phyloP scores from a whole-genome alignment of 345 rosid genomes.

The Acer saccharum region DNA sequence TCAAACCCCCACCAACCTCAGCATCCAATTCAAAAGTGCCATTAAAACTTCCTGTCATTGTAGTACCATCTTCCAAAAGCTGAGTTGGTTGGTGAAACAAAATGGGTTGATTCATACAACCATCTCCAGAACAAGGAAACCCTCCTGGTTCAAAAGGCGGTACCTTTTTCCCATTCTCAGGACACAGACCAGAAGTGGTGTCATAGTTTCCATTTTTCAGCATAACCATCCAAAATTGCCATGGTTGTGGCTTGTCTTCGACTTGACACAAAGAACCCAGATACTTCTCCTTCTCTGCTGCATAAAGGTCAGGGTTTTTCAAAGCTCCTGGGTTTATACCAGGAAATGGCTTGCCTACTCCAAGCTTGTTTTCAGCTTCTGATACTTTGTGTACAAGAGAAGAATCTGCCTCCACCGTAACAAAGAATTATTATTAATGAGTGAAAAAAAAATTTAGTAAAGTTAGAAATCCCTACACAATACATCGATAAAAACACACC shows the following conservation, averaged over 20 bases:
- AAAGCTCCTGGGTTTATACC: conserved; percentile 35
- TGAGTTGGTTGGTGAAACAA: conserved; percentile 56
- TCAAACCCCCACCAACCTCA: conserved; percentile 16
- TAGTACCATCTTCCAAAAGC: conserved; percentile 48
- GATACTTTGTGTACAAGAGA: conserved; percentile 62
- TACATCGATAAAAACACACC: neutral
- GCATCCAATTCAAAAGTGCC: conserved; percentile 72
- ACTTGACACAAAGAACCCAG: conserved; percentile 73
- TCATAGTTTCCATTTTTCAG: conserved; percentile 89
- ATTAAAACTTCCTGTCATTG: conserved; percentile 73
- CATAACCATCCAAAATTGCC: conserved; percentile 96
- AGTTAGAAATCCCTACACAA: neutral
- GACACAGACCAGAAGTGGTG: conserved; percentile 61
- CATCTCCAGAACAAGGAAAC: conserved; percentile 77
- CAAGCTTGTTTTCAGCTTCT: conserved; percentile 62
- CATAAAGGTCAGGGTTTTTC: conserved; percentile 58
- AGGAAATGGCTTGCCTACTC: conserved; percentile 42
- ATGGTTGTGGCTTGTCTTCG: conserved; percentile 57
- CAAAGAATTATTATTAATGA: too few species aligned
- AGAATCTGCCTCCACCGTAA: conserved; percentile 24
- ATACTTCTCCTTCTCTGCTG: conserved; percentile 68
- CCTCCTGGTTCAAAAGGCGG: conserved; percentile 49
- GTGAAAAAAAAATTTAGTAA: neutral
- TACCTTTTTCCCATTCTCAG: conserved; percentile 56
- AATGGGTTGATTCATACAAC: conserved; percentile 86